Evolutionary conservation across 176 grass and related monocot species (phyloP).

Genomic region (Zizania latifolia): DNA sequence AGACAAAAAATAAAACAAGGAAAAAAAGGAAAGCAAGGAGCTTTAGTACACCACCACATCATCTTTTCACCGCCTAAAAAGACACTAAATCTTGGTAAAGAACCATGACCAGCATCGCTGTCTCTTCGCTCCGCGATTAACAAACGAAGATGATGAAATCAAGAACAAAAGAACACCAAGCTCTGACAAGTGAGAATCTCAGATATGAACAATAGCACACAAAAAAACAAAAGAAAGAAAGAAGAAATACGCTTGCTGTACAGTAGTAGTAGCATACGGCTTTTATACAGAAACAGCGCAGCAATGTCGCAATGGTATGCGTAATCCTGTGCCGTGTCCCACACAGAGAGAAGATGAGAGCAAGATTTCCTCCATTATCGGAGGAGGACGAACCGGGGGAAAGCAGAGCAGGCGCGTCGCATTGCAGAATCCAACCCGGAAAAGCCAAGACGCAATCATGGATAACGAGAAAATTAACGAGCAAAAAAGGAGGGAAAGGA

Average conservation of each 20-base stretch:
- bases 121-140: neutral
- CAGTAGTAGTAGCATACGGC: neutral
- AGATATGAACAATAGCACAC: too few species aligned
- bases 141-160: neutral
- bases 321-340: neutral
- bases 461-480: neutral
- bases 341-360: neutral
- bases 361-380: neutral
- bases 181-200: neutral
- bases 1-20: neutral
- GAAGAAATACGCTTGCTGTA: neutral
- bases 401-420: conserved; percentile 13
- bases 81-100: neutral
- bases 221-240: neutral
- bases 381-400: neutral
- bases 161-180: neutral
- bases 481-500: neutral
- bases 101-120: neutral
- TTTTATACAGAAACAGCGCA: neutral
- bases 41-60: neutral
- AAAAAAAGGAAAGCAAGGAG: neutral
- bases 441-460: neutral
- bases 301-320: neutral
- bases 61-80: neutral
- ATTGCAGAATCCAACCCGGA: neutral